Evolutionary conservation across 2,329 filamentous ascomycete genomes (phyloP).

Genomic region (Graphiopsis chlorocephala): DNA sequence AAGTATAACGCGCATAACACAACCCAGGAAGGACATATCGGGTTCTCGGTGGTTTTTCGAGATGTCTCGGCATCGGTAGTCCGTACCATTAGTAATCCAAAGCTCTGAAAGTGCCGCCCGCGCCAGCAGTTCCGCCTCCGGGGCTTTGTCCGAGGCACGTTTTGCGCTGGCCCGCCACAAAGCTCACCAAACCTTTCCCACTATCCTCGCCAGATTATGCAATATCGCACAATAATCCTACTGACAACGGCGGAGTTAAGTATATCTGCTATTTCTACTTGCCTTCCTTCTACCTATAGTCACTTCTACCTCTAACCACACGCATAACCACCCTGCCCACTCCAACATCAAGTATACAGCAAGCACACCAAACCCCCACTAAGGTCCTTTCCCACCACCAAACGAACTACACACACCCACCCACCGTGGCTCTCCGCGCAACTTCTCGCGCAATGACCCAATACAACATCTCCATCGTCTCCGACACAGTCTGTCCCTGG

Average conservation of each 20-base stretch:
- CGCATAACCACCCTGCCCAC: neutral
- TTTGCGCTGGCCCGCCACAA: neutral
- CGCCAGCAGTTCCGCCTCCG: slow-evolving; percentile 1
- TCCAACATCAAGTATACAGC: neutral
- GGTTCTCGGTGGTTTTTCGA: neutral
- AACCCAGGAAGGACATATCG: neutral
- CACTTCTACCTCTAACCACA: too few relatives aligned
- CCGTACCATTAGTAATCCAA: slow-evolving; percentile 8
- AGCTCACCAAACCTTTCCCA: slow-evolving; percentile 4
- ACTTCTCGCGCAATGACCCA: slow-evolving; percentile 59
- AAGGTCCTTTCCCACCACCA: neutral
- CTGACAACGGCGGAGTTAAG: slow-evolving; percentile 3
- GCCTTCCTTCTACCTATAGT: neutral
- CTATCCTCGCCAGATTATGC: slow-evolving; percentile 6
- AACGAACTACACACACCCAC: neutral
- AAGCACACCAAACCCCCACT: neutral
- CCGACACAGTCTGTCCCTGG: slow-evolving; percentile 76
- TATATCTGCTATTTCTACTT: neutral
- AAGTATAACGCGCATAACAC: neutral
- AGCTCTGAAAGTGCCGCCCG: neutral
- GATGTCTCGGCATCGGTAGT: neutral
- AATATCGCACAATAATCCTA: neutral
- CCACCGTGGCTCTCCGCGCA: slow-evolving; percentile 26
- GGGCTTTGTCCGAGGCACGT: slow-evolving; percentile 11
- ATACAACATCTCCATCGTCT: slow-evolving; percentile 74